These are phyloP conservation scores for Kodamaea restingae DNA, from an alignment of 805 yeast genomes.

Conservation along the genomic window DNA sequence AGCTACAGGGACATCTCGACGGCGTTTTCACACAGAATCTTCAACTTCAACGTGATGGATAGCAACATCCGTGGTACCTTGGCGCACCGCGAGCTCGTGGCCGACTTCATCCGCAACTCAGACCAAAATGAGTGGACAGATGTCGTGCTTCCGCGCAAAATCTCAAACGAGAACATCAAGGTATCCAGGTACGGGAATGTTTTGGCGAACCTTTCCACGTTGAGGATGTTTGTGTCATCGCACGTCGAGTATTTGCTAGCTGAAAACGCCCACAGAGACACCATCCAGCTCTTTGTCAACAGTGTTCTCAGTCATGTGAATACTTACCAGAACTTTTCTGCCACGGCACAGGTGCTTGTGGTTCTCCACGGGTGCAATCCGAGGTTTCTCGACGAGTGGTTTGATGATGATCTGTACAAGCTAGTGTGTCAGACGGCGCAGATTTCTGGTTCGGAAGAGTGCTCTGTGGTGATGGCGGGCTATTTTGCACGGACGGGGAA, in stretches of 20 bases:
- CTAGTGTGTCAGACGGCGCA: conserved; percentile 27
- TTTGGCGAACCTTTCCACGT: conserved; percentile 24
- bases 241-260: conserved; percentile 21
- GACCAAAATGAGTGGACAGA: conserved; percentile 13
- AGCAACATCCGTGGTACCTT: conserved; percentile 17
- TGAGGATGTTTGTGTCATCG: conserved; percentile 19
- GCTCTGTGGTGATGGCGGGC: conserved; percentile 22
- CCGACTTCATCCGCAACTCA: conserved; percentile 11
- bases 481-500: conserved; percentile 11
- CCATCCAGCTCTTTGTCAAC: conserved; percentile 28
- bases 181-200: conserved; percentile 29
- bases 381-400: conserved; percentile 19
- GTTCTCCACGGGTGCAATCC: conserved; percentile 16
- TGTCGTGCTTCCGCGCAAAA: conserved; percentile 17
- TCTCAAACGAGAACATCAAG: conserved; percentile 22
- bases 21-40: conserved; percentile 27
- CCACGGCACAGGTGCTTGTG: conserved; percentile 19
- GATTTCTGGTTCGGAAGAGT: conserved; percentile 24
- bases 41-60: conserved; percentile 24
- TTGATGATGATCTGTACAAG: conserved; percentile 27
- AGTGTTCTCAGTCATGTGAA: conserved; percentile 35
- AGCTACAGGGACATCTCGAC: conserved; percentile 28
- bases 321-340: conserved; percentile 33
- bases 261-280: conserved; percentile 6
- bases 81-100: conserved; percentile 8